Evolutionary conservation across 768 basidiomycete species (phyloP).

Genomic region (Termitomyces sp.): DNA sequence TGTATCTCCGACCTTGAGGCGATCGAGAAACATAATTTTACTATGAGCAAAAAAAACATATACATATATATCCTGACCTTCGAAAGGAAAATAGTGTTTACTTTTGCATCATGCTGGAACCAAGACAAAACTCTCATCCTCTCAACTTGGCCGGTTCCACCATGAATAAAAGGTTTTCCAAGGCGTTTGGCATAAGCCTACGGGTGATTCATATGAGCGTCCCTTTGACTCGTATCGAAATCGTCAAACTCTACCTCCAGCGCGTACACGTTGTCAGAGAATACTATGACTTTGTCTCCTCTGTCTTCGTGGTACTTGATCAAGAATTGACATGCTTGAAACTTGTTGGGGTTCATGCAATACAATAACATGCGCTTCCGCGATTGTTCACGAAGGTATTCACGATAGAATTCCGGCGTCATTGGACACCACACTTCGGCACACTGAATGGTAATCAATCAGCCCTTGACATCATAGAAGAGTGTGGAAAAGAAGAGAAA

Average conservation of each 20-base stretch:
- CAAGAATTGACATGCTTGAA: constrained; percentile 97
- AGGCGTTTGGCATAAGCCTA: constrained; percentile 93
- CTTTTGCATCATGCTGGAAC: constrained; percentile 93
- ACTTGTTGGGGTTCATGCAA: constrained; percentile 99
- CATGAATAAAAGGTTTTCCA: constrained; percentile 93
- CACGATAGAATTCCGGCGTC: constrained; percentile 98
- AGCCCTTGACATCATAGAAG: constrained; percentile 1
- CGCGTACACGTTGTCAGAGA: constrained; percentile 97
- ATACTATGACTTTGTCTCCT: constrained; percentile 99
- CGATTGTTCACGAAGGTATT: constrained; percentile 91
- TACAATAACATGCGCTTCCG: constrained; percentile 95
- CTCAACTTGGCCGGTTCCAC: constrained; percentile 91
- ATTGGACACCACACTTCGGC: constrained; percentile 99
- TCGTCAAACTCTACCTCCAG: constrained; percentile 68
- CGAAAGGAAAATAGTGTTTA: constrained; percentile 98
- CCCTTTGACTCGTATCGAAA: background rate
- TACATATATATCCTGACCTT: constrained; percentile 49
- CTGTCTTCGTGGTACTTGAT: constrained; percentile 98
- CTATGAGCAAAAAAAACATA: constrained; percentile 16
- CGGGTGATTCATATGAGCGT: constrained; percentile 9
- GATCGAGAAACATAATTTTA: background rate
- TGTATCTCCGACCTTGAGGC: constrained; percentile 87
- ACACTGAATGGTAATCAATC: constrained; percentile 52
- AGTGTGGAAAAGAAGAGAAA: background rate
- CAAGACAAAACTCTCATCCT: constrained; percentile 92